These are phyloP conservation scores for Rhizophagus prolifer DNA, from an alignment of 192 early-diverging fungal species.

Conservation along the genomic window DNA sequence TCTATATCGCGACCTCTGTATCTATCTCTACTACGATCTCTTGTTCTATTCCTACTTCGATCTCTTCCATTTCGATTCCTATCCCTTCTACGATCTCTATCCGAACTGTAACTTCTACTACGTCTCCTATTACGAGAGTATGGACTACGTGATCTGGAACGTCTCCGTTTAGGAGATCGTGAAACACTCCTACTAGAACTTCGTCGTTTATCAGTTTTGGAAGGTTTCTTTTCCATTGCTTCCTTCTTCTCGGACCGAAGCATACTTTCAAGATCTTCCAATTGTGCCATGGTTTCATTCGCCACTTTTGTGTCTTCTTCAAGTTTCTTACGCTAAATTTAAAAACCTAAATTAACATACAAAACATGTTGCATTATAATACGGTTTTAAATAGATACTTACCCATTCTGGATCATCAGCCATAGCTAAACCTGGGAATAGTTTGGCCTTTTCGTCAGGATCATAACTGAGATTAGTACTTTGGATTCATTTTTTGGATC, in stretches of 20 bases:
- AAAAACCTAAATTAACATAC: neutral
- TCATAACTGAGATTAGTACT: slow-evolving; percentile 25
- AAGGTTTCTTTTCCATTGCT: slow-evolving; percentile 32
- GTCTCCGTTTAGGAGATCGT: slow-evolving; percentile 25
- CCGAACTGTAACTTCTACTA: slow-evolving; percentile 36
- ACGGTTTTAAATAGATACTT: slow-evolving; percentile 17
- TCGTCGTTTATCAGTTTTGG: slow-evolving; percentile 36
- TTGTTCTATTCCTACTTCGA: slow-evolving; percentile 31
- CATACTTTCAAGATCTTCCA: slow-evolving; percentile 50
- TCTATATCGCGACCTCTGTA: slow-evolving; percentile 27
- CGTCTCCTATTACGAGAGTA: slow-evolving; percentile 32
- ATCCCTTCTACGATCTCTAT: slow-evolving; percentile 28
- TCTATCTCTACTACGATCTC: slow-evolving; percentile 21
- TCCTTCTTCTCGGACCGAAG: slow-evolving; percentile 28
- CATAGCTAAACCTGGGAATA: slow-evolving; percentile 81
- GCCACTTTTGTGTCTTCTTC: slow-evolving; percentile 50
- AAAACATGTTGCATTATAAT: neutral
- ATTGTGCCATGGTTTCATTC: slow-evolving; percentile 56
- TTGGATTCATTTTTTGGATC: slow-evolving; percentile 81
- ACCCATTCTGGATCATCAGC: slow-evolving; percentile 51
- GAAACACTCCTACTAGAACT: slow-evolving; percentile 29
- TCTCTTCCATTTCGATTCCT: slow-evolving; percentile 33
- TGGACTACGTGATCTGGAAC: slow-evolving; percentile 30
- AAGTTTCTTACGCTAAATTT: slow-evolving; percentile 32
- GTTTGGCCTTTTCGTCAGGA: slow-evolving; percentile 55